phyloP scores from a whole-genome alignment of 1,284 basidiomycete genomes.

The Fomitopsis betulina region DNA sequence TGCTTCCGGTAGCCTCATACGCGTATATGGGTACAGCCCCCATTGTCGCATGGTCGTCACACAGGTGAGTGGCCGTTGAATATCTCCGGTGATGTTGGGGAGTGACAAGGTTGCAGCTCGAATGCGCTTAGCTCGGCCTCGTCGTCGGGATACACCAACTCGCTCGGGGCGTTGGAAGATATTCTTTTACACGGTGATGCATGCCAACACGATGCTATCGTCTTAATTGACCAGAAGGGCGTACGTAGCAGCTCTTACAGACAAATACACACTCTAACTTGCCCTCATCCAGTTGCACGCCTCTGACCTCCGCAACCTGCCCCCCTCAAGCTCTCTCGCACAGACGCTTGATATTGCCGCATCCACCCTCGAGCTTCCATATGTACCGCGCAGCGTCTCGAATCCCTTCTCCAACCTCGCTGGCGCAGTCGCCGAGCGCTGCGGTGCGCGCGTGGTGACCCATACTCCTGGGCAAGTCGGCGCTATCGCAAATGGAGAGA shows the following conservation, averaged over 20 bases:
- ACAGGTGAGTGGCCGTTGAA: constrained; percentile 35
- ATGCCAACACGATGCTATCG: constrained; percentile 59
- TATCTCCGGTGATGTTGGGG: not conserved
- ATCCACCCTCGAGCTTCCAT: constrained; percentile 58
- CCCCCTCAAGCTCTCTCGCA: constrained; percentile 45
- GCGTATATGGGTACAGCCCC: constrained; percentile 60
- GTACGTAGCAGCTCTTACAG: constrained; percentile 34
- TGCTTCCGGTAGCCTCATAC: constrained; percentile 39
- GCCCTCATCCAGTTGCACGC: constrained; percentile 50
- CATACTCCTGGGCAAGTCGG: constrained; percentile 10
- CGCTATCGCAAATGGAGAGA: constrained; percentile 13
- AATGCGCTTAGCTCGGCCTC: constrained; percentile 39
- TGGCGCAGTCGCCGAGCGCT: constrained; percentile 42
- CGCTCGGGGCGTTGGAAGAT: constrained; percentile 35
- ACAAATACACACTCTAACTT: not conserved
- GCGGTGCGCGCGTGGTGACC: constrained; percentile 37
- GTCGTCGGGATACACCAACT: constrained; percentile 21
- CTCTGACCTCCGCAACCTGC: constrained; percentile 60
- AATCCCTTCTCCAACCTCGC: constrained; percentile 33
- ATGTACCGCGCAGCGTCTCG: constrained; percentile 36
- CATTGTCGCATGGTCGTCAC: constrained; percentile 67
- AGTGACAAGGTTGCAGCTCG: constrained; percentile 33
- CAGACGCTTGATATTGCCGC: constrained; percentile 41
- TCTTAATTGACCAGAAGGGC: constrained; percentile 64
- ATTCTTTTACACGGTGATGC: constrained; percentile 43